Evolutionary conservation across 257 asterid species (phyloP).

Genomic region (Euphrasia confusa): DNA sequence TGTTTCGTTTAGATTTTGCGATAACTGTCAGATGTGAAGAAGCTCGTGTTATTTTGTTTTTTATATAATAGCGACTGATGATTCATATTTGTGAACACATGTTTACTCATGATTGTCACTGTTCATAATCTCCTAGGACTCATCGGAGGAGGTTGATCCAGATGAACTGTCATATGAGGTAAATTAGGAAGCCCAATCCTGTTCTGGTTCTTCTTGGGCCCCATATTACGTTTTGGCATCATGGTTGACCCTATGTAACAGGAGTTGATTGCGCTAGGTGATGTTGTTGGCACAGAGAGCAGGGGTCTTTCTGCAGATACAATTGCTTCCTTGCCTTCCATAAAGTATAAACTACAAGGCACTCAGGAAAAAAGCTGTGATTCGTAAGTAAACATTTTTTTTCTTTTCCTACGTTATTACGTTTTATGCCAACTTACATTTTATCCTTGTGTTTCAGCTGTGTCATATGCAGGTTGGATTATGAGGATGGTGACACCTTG

Average conservation of each 20-base stretch:
- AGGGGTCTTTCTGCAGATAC: slow-evolving; percentile 88
- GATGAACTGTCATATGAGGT: slow-evolving; percentile 96
- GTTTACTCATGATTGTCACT: slow-evolving; percentile 17
- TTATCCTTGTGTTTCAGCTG: slow-evolving; percentile 51
- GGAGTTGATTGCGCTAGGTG: slow-evolving; percentile 94
- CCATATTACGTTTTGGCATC: not conserved
- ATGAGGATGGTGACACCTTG: slow-evolving; percentile 76
- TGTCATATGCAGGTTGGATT: slow-evolving; percentile 88
- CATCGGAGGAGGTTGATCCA: slow-evolving; percentile 90
- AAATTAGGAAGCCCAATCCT: slow-evolving; percentile 17
- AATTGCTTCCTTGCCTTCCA: slow-evolving; percentile 76
- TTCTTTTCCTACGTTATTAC: no score
- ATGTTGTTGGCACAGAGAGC: slow-evolving; percentile 92
- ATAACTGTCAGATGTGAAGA: no score
- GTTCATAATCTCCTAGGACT: slow-evolving; percentile 47
- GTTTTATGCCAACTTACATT: not conserved
- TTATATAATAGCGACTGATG: not conserved
- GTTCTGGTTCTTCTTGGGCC: slow-evolving; percentile 9
- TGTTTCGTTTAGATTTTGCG: no score
- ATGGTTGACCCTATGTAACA: slow-evolving; percentile 31
- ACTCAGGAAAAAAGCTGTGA: slow-evolving; percentile 56
- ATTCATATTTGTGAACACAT: not conserved
- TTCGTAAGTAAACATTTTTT: slow-evolving; percentile 52
- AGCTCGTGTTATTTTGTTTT: slow-evolving; percentile 1
- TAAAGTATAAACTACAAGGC: slow-evolving; percentile 55